Conservation (phyloP, 2,329 filamentous ascomycete genomes). For the Microdochium paspali region DNA sequence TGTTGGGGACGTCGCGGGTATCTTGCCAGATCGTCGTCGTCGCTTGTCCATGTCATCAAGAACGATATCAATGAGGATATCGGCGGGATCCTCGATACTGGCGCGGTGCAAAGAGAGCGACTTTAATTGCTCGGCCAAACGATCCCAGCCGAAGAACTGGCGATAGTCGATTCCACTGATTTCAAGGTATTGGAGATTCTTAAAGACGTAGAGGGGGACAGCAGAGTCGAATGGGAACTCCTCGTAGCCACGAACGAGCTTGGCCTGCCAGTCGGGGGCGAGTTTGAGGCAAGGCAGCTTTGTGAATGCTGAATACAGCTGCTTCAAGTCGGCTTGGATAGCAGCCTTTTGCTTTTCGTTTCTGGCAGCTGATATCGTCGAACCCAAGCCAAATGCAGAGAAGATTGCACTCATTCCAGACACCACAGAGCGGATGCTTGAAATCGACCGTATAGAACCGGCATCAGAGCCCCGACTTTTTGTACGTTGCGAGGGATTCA, state of each 20-base stretch:
- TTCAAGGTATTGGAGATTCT: constrained; percentile 89
- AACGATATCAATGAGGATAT: constrained; percentile 86
- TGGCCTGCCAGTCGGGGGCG: constrained; percentile 85
- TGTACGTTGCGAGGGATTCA: constrained; percentile 72
- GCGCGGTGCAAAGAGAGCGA: constrained; percentile 84
- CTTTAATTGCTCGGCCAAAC: constrained; percentile 81
- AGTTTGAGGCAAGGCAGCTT: constrained; percentile 90
- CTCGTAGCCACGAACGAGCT: constrained; percentile 85
- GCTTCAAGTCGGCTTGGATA: constrained; percentile 80
- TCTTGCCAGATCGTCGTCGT: constrained; percentile 77
- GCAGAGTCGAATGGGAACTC: constrained; percentile 98
- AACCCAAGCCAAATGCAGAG: constrained; percentile 77
- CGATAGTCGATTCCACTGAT: constrained; percentile 93
- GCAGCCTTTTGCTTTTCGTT: constrained; percentile 85
- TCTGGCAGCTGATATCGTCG: constrained; percentile 70
- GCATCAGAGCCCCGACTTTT: constrained; percentile 73
- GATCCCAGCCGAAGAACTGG: constrained; percentile 96
- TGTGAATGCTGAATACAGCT: constrained; percentile 95
- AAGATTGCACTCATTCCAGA: constrained; percentile 91
- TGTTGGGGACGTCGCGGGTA: constrained; percentile 64
- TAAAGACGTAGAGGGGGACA: constrained; percentile 93
- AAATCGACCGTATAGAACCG: constrained; percentile 89
- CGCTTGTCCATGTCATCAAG: constrained; percentile 94
- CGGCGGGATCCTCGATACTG: constrained; percentile 78
- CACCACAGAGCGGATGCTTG: constrained; percentile 94